These are phyloP conservation scores for Bombardia bombarda DNA, from an alignment of 495 filamentous ascomycete species.

Conservation along the genomic window DNA sequence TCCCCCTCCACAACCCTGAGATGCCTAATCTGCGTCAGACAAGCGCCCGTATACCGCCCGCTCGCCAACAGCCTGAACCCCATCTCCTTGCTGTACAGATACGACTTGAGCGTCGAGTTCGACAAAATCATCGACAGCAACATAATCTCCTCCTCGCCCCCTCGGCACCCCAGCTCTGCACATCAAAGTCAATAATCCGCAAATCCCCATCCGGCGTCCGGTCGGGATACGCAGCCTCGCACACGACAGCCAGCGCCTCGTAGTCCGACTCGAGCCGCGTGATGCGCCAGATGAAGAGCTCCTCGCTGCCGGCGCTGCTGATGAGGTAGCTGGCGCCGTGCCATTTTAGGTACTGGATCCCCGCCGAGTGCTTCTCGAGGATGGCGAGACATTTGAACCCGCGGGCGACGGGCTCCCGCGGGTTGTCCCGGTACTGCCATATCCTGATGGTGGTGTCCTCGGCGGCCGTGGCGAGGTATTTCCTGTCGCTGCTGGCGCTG, in stretches of 20 bases:
- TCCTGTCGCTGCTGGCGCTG: slow-evolving; percentile 47
- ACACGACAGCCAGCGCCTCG: slow-evolving; percentile 47
- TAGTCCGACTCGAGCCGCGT: slow-evolving; percentile 40
- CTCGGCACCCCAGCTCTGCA: slow-evolving; percentile 14
- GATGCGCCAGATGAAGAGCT: slow-evolving; percentile 80
- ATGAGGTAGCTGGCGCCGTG: slow-evolving; percentile 62
- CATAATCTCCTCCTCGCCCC: slow-evolving; percentile 38
- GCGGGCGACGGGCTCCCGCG: neutral
- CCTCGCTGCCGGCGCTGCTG: slow-evolving; percentile 77
- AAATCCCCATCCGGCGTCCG: slow-evolving; percentile 58
- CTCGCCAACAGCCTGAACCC: slow-evolving; percentile 48
- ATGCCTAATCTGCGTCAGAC: slow-evolving; percentile 61
- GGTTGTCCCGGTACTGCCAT: slow-evolving; percentile 31
- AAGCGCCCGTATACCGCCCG: slow-evolving; percentile 67
- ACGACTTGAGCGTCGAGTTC: slow-evolving; percentile 66
- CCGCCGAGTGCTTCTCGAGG: slow-evolving; percentile 67
- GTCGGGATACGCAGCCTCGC: slow-evolving; percentile 54
- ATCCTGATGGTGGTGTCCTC: slow-evolving; percentile 85
- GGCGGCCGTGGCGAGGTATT: slow-evolving; percentile 69
- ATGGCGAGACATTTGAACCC: slow-evolving; percentile 48
- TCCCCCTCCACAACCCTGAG: slow-evolving; percentile 29
- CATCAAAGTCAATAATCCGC: slow-evolving; percentile 66
- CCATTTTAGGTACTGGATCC: slow-evolving; percentile 78
- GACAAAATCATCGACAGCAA: slow-evolving; percentile 64
- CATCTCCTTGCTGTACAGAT: slow-evolving; percentile 41